phyloP scores from a whole-genome alignment of 192 early-diverging fungal species.

The Umbelopsis sp. region DNA sequence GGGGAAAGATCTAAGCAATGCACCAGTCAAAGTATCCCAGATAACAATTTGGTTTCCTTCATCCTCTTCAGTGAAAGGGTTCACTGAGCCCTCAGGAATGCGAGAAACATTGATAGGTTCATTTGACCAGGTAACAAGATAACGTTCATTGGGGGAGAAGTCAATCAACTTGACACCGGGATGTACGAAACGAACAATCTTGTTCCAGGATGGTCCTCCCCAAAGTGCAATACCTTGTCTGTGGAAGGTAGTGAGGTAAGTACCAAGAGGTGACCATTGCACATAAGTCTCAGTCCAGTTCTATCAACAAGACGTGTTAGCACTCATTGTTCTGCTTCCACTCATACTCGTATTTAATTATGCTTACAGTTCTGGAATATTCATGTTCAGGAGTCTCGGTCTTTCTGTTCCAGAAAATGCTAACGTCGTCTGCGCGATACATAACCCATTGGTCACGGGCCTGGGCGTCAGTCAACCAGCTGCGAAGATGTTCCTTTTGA shows the following conservation, averaged over 20 bases:
- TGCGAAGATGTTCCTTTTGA: slow-evolving; percentile 85
- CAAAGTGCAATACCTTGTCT: slow-evolving; percentile 92
- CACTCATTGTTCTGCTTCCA: background rate
- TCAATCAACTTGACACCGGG: slow-evolving; percentile 88
- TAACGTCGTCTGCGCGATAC: slow-evolving; percentile 81
- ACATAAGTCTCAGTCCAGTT: slow-evolving; percentile 97
- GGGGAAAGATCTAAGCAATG: slow-evolving; percentile 88
- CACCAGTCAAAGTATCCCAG: slow-evolving; percentile 90
- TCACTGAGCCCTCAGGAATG: slow-evolving; percentile 65
- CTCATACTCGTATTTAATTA: background rate
- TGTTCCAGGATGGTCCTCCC: slow-evolving; percentile 92
- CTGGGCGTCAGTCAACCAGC: slow-evolving; percentile 84
- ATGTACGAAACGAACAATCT: slow-evolving; percentile 91
- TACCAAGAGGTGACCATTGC: slow-evolving; percentile 93
- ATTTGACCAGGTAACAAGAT: slow-evolving; percentile 87
- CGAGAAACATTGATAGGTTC: slow-evolving; percentile 72
- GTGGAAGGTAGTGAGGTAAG: slow-evolving; percentile 94
- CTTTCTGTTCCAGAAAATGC: slow-evolving; percentile 91
- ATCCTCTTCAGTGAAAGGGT: slow-evolving; percentile 69
- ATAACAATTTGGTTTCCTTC: slow-evolving; percentile 78
- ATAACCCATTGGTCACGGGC: slow-evolving; percentile 92
- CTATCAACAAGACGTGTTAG: slow-evolving; percentile 18
- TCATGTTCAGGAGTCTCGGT: slow-evolving; percentile 78
- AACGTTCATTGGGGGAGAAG: slow-evolving; percentile 94
- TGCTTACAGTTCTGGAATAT: slow-evolving; percentile 56